Evolutionary conservation across 306 rosid genomes (phyloP).

Genomic region (Cucumis cinereus): DNA sequence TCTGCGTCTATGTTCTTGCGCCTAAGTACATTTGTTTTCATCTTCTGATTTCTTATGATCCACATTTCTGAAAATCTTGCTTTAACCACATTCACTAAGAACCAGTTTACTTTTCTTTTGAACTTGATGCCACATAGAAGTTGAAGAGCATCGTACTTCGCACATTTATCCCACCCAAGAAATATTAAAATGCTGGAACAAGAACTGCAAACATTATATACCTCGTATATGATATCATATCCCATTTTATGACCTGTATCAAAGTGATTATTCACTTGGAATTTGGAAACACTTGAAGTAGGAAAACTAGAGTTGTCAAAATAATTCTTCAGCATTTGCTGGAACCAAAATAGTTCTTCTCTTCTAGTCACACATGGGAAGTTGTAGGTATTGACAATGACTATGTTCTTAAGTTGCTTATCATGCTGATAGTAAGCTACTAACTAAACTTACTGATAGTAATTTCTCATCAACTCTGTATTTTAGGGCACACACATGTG

Average conservation of each 20-base stretch:
- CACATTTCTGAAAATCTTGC: background rate
- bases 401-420: background rate
- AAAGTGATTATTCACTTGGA: background rate
- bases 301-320: background rate
- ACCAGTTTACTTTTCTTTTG: background rate
- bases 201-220: background rate
- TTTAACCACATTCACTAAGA: background rate
- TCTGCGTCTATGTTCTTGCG: too few species aligned
- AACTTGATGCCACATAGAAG: background rate
- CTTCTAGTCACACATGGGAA: background rate
- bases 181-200: background rate
- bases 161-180: background rate
- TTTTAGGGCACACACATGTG: slow-evolving; percentile 85
- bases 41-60: background rate
- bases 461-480: background rate
- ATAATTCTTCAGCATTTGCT: background rate
- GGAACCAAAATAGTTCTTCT: background rate
- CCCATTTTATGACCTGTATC: background rate
- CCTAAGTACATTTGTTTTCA: too few species aligned
- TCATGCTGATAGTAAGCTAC: background rate
- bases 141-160: background rate
- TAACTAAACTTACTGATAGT: background rate
- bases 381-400: background rate
- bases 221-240: background rate
- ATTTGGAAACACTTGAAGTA: background rate